Conservation (phyloP, 2,329 filamentous ascomycete genomes). For the Pochonia chlamydosporia region DNA sequence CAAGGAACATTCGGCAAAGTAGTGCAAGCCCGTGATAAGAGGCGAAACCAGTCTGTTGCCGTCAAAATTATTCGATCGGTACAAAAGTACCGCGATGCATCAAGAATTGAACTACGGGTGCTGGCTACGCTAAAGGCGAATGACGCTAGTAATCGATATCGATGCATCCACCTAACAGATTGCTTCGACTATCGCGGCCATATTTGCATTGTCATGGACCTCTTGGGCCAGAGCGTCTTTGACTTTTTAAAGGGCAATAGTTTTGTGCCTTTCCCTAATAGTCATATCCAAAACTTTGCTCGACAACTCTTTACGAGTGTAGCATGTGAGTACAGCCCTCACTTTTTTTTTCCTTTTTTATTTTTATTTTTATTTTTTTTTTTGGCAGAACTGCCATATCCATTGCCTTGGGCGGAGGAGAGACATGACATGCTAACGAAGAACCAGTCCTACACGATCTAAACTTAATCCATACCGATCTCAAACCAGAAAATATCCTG, state of each 20-base stretch:
- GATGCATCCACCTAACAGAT: constrained; percentile 93
- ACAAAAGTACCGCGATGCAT: constrained; percentile 96
- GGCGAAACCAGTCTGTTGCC: constrained; percentile 72
- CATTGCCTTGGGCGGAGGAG: neutral
- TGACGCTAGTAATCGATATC: constrained; percentile 85
- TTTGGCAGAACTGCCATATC: no score
- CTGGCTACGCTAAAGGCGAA: constrained; percentile 88
- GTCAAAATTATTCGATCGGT: constrained; percentile 98
- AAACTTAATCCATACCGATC: constrained; percentile 88
- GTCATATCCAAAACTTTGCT: constrained; percentile 95
- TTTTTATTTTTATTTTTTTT: no score
- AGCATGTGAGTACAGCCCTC: constrained; percentile 63
- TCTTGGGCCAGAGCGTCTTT: constrained; percentile 91
- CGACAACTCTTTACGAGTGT: constrained; percentile 96
- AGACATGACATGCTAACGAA: neutral
- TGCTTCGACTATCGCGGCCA: constrained; percentile 97
- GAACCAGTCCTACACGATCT: constrained; percentile 82
- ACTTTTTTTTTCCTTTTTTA: neutral
- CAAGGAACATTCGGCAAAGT: constrained; percentile 99
- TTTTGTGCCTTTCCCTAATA: constrained; percentile 96
- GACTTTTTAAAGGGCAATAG: constrained; percentile 94
- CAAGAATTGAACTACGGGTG: constrained; percentile 87
- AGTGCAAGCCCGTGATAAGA: constrained; percentile 81
- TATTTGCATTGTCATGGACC: constrained; percentile 77
- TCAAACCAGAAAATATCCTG: constrained; percentile 67